These are phyloP conservation scores for Hanseniaspora lachancei DNA, from an alignment of 805 yeast species.

Conservation along the genomic window DNA sequence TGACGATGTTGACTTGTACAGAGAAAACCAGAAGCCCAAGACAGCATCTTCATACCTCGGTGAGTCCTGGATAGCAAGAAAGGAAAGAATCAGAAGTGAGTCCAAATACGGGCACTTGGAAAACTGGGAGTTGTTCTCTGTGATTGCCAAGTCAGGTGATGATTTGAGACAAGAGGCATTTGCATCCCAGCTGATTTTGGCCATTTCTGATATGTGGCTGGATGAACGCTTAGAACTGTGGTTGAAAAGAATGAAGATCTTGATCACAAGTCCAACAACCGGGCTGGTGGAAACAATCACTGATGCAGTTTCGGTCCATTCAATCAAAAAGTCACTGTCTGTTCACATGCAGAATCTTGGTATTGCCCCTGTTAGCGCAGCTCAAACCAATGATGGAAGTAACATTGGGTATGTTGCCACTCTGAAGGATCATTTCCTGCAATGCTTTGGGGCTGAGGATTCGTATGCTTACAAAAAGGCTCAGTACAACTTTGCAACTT, in stretches of 20 bases:
- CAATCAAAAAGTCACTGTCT: conserved; percentile 84
- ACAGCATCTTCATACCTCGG: conserved; percentile 48
- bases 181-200: conserved; percentile 85
- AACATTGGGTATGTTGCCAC: conserved; percentile 49
- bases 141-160: conserved; percentile 91
- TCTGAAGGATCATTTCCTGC: conserved; percentile 62
- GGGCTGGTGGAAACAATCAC: conserved; percentile 94
- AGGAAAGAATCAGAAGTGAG: conserved; percentile 61
- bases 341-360: conserved; percentile 55
- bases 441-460: conserved; percentile 56
- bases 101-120: conserved; percentile 75
- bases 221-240: conserved; percentile 58
- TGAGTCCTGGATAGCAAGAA: conserved; percentile 85
- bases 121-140: conserved; percentile 91
- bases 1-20: neutral
- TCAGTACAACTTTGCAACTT: conserved; percentile 69
- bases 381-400: conserved; percentile 34
- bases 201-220: conserved; percentile 78
- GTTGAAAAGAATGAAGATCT: conserved; percentile 87
- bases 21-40: conserved; percentile 16
- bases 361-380: neutral
- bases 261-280: conserved; percentile 78
- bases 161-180: conserved; percentile 95
- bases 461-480: conserved; percentile 53
- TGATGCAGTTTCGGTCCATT: conserved; percentile 84